Evolutionary conservation across 2,329 filamentous ascomycete species (phyloP).

Genomic region (Beauveria australis): DNA sequence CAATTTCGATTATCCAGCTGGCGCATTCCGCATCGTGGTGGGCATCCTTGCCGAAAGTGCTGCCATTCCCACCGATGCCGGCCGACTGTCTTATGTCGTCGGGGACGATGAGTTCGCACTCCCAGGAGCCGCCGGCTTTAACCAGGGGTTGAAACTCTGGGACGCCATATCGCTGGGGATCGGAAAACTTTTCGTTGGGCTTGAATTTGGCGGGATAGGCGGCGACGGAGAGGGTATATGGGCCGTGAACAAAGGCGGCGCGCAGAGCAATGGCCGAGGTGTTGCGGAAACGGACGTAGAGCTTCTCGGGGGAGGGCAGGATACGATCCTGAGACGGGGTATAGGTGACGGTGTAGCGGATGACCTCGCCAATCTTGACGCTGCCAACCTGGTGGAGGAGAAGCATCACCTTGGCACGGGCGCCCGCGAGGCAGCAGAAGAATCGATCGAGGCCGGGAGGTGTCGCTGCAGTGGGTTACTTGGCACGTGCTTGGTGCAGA

Average conservation of each 20-base stretch:
- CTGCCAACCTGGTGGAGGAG: conserved; percentile 84
- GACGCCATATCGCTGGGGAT: conserved; percentile 61
- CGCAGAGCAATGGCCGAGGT: conserved; percentile 82
- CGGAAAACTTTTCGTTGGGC: conserved; percentile 68
- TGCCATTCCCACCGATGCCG: conserved; percentile 34
- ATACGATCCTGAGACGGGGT: conserved; percentile 84
- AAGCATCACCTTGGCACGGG: conserved; percentile 53
- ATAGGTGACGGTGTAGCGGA: conserved; percentile 88
- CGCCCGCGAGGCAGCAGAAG: conserved; percentile 1
- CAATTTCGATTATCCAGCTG: conserved; percentile 84
- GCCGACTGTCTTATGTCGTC: conserved; percentile 65
- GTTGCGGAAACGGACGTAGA: conserved; percentile 86
- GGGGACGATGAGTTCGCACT: conserved; percentile 70
- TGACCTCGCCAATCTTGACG: conserved; percentile 89
- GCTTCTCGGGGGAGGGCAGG: conserved; percentile 70
- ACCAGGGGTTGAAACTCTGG: conserved; percentile 95
- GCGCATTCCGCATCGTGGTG: conserved; percentile 48
- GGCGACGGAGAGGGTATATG: conserved; percentile 82
- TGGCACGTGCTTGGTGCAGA: conserved; percentile 9
- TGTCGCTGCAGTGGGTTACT: not conserved
- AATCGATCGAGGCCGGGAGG: not conserved
- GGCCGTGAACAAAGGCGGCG: conserved; percentile 92
- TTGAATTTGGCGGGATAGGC: conserved; percentile 79
- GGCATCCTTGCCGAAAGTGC: conserved; percentile 34
- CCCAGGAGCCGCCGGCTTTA: conserved; percentile 86